Evolutionary conservation across 78 protist genomes (phyloP).

Genomic region (Protostelium mycophagum): DNA sequence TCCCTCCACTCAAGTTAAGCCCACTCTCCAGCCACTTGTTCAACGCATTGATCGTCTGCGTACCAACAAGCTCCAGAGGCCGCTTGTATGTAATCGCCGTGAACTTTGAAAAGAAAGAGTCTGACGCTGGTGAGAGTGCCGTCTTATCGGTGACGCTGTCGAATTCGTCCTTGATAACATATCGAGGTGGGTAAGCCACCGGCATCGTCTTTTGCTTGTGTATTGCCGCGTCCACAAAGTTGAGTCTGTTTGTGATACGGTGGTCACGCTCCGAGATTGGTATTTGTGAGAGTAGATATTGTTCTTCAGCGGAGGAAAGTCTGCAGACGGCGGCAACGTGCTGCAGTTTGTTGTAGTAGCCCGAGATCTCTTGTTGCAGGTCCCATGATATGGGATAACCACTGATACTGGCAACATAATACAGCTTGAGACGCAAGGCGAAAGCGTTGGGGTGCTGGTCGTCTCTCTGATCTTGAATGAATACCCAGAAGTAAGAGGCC

Average conservation of each 20-base stretch:
- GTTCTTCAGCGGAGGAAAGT: constrained; percentile 28
- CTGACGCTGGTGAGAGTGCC: not conserved
- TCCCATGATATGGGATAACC: constrained; percentile 10
- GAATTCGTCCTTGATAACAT: not conserved
- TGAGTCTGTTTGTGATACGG: not conserved
- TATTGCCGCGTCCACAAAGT: not conserved
- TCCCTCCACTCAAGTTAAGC: not conserved
- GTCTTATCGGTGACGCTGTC: not conserved
- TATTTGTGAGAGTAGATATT: constrained; percentile 7
- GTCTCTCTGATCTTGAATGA: not conserved
- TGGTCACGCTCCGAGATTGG: not conserved
- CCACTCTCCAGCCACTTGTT: not conserved
- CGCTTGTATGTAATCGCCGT: not conserved
- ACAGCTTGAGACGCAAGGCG: constrained; percentile 53
- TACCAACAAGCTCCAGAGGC: not conserved
- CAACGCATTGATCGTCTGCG: not conserved
- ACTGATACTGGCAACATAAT: not conserved
- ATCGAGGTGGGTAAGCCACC: not conserved
- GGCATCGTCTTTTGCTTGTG: not conserved
- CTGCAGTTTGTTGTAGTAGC: not conserved
- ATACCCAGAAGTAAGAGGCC: not conserved
- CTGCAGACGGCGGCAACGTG: constrained; percentile 49
- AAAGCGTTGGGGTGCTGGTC: constrained; percentile 64
- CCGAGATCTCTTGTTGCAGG: constrained; percentile 6
- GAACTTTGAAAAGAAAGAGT: not conserved